Percentiles rank a stretch among this genome's conserved stretches.
These are phyloP conservation scores for Boletus insuetus DNA, from an alignment of 768 basidiomycete species.

Conservation along the genomic window DNA sequence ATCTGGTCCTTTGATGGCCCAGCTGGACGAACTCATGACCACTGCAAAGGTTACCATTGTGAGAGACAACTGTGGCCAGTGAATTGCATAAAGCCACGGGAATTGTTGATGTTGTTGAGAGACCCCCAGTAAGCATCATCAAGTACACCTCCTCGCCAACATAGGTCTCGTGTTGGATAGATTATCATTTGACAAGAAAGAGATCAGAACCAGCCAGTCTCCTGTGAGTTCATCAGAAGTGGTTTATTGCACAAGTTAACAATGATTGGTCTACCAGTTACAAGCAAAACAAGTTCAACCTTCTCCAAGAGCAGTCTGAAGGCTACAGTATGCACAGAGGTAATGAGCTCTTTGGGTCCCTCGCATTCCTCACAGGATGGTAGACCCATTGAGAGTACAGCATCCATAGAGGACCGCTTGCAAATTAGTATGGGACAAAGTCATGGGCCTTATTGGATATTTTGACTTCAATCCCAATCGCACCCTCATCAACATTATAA, in stretches of 20 bases:
- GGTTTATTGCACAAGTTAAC: neutral
- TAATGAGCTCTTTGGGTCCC: slow-evolving; percentile 73
- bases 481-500: slow-evolving; percentile 75
- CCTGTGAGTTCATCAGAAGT: slow-evolving; percentile 53
- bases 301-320: slow-evolving; percentile 95
- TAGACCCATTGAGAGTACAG: slow-evolving; percentile 55
- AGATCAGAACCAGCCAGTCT: slow-evolving; percentile 76
- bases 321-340: slow-evolving; percentile 91
- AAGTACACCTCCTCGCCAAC: slow-evolving; percentile 52
- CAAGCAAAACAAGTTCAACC: slow-evolving; percentile 98
- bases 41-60: slow-evolving; percentile 51
- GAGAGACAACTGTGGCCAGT: slow-evolving; percentile 15
- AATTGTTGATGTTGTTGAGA: slow-evolving; percentile 56
- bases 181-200: slow-evolving; percentile 67
- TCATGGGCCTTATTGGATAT: slow-evolving; percentile 88
- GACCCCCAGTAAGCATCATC: slow-evolving; percentile 52
- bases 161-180: slow-evolving; percentile 70
- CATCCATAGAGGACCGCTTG: slow-evolving; percentile 62
- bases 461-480: slow-evolving; percentile 96
- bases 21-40: slow-evolving; percentile 65
- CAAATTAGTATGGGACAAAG: slow-evolving; percentile 75
- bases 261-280: slow-evolving; percentile 50
- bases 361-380: slow-evolving; percentile 69
- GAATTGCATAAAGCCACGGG: slow-evolving; percentile 36
- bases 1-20: slow-evolving; percentile 79